Percentiles rank a stretch among this genome's conserved stretches.
Evolutionary conservation across 2,329 filamentous ascomycete species (phyloP).

Genomic region (Cordyceps cateniannulata): DNA sequence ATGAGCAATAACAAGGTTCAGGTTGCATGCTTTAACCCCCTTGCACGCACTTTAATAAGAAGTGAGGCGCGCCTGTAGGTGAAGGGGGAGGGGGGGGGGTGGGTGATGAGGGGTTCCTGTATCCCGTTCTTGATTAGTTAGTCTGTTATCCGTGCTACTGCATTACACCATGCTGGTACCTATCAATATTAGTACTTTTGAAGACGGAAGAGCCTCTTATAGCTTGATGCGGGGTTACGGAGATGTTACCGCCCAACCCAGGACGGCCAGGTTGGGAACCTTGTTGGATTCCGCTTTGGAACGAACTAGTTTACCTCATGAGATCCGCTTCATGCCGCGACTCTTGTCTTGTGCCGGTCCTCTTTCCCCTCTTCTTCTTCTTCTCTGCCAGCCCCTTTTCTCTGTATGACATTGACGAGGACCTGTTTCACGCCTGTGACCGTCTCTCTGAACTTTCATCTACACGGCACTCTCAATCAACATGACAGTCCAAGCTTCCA

Average conservation of each 20-base stretch:
- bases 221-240: conserved; percentile 1
- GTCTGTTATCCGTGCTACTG: too few relatives aligned
- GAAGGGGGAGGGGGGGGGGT: too few relatives aligned
- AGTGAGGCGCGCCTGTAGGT: neutral
- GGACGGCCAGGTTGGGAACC: neutral
- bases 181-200: neutral
- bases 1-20: neutral
- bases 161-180: too few relatives aligned
- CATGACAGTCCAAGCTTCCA: conserved; percentile 65
- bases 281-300: conserved; percentile 5
- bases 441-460: conserved; percentile 9
- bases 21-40: neutral
- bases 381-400: neutral
- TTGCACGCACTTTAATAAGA: neutral
- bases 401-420: neutral
- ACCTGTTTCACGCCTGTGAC: neutral
- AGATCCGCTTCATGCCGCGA: conserved; percentile 2
- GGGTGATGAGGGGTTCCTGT: neutral
- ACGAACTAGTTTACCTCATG: conserved; percentile 4
- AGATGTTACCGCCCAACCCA: neutral
- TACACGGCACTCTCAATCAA: conserved; percentile 14
- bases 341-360: neutral
- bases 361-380: neutral
- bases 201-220: neutral
- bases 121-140: neutral